Base-by-base conservation (phyloP, 495 filamentous ascomycete species). In the Hyaloscypha variabilis region DNA sequence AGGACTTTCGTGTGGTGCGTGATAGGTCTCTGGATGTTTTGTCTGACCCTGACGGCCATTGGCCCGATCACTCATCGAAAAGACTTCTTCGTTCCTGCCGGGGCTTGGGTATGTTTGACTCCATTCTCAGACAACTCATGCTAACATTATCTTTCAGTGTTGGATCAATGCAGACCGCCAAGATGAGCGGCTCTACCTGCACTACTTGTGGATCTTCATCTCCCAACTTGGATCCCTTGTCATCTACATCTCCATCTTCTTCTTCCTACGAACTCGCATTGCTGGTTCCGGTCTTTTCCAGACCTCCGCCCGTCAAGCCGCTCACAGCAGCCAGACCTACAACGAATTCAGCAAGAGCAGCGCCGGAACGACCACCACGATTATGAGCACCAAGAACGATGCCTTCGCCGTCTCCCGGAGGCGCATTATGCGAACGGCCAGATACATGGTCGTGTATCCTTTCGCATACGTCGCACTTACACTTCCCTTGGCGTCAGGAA, bases 141-240 rank as follows among this genome's bases (percentile, higher is more conserved):
- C n/a, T n/a, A n/a, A n/a, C n/a, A n/a, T n/a, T n/a, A n/a, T n/a
- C n/a, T n/a, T n/a, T n/a, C n/a, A n/a, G n/a, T n/a, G n/a, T n/a
- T n/a, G n/a, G n/a, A n/a, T 62, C 21, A 62, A 62, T 11, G 1
- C 13, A 1, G 30, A 46, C 59, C 53, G 42, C 52, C 59, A 51
- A 62, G 53, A 21, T 8, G 11, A 62, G 59, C 85, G 87, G 56
- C 77, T 89, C 13, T 84, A 78, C 74, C 81, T 87, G 29, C 87
- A 88, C 67, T 89, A 89, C 66, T 75, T 88, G 63, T 89, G 86
- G 86, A 86, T 88, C 74, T 86, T 89, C 77, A 71, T 88, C 49
- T 78, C 82, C 55, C 83, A 88, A 68, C 87, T 88, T 69, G 84
- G 85, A 46, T 86, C 84, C n/a, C 77, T 88, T 17, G 66, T 76